A percentile compares a stretch with the other conserved stretches of the same genome.
Conservation (phyloP, 2,329 filamentous ascomycete species). For the Rhinocladiella mackenziei region DNA sequence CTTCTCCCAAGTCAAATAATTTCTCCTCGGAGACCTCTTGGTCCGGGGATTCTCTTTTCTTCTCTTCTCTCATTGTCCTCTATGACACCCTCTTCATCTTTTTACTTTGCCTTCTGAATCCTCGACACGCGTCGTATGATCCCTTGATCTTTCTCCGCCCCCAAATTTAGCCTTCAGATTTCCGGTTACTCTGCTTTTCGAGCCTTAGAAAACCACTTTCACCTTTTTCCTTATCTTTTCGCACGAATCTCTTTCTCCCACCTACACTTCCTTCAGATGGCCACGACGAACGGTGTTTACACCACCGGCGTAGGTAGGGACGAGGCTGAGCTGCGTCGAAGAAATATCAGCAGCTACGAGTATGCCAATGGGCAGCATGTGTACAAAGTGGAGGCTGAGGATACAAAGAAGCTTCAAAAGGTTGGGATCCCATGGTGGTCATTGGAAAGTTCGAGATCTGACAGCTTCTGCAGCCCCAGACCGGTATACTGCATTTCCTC, state of each 20-base stretch:
- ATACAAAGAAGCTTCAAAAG: slow-evolving; percentile 37
- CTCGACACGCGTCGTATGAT: neutral
- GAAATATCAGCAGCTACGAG: slow-evolving; percentile 39
- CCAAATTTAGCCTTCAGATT: slow-evolving; percentile 6
- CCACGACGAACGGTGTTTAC: slow-evolving; percentile 15
- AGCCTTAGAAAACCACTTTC: slow-evolving; percentile 3
- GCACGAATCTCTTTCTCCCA: neutral
- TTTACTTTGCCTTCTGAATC: slow-evolving; percentile 3
- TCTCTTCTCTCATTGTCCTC: slow-evolving; percentile 11
- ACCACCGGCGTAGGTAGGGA: slow-evolving; percentile 33
- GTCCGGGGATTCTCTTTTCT: slow-evolving; percentile 12
- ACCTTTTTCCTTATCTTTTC: slow-evolving; percentile 1
- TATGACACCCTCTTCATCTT: slow-evolving; percentile 1
- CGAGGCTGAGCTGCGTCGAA: slow-evolving; percentile 39
- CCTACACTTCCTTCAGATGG: slow-evolving; percentile 11
- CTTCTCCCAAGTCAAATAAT: slow-evolving; percentile 8
- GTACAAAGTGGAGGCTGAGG: slow-evolving; percentile 31
- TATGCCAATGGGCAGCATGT: slow-evolving; percentile 29
- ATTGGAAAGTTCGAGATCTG: neutral
- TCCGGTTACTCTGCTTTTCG: slow-evolving; percentile 13
- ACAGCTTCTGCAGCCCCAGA: slow-evolving; percentile 31
- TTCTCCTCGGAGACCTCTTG: slow-evolving; percentile 16
- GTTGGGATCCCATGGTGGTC: slow-evolving; percentile 30
- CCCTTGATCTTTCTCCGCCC: neutral
- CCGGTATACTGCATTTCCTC: slow-evolving; percentile 38